phyloP scores from a whole-genome alignment of 495 filamentous ascomycete species.

The Stereocaulon alpinum region DNA sequence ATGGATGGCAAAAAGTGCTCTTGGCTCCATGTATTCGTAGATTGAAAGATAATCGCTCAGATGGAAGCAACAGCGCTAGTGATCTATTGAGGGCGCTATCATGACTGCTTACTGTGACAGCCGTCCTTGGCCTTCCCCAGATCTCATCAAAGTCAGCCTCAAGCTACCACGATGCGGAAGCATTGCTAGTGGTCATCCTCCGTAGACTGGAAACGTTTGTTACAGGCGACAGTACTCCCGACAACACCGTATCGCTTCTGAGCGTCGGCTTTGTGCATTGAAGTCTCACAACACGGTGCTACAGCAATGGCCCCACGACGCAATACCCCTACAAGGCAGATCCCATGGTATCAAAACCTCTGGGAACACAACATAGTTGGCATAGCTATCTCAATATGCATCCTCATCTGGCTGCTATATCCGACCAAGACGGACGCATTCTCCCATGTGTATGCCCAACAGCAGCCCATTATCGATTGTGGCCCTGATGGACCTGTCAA shows the following conservation, averaged over 20 bases:
- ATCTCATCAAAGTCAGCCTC: not conserved
- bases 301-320: not conserved
- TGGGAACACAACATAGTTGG: not conserved
- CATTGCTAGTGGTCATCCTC: not conserved
- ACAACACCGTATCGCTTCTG: not conserved
- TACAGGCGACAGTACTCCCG: not conserved
- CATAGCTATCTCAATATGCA: not conserved
- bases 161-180: not conserved
- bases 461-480: slow-evolving; percentile 5
- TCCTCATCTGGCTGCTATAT: not conserved
- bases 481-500: slow-evolving; percentile 22
- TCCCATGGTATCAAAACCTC: not conserved
- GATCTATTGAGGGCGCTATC: too few relatives aligned
- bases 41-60: too few relatives aligned
- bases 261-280: not conserved
- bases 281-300: too few relatives aligned
- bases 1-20: not conserved
- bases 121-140: too few relatives aligned
- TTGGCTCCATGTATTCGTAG: too few relatives aligned
- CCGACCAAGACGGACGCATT: not conserved
- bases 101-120: too few relatives aligned
- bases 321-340: not conserved
- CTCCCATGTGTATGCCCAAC: not conserved
- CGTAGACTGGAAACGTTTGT: not conserved
- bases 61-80: too few relatives aligned